Conservation (phyloP, 306 rosid species). For the apple (Malus domestica) region ASM211411v1 NC_041790.1:28712501-28713000, state of each 20-base stretch:
- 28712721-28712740: conserved; percentile 9
- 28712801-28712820: conserved; percentile 85
- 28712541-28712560: conserved; percentile 87
- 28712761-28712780: conserved; percentile 60
- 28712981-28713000: background rate
- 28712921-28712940: conserved; percentile 54
- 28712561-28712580: conserved; percentile 76
- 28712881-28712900: conserved; percentile 90
- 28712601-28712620: conserved; percentile 63
- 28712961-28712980: background rate
- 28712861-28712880: conserved; percentile 36
- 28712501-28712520: background rate
- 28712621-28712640: conserved; percentile 46
- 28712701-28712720: background rate
- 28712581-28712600: conserved; percentile 64
- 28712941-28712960: background rate
- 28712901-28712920: conserved; percentile 75
- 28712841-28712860: conserved; percentile 39
- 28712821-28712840: conserved; percentile 79
- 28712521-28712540: conserved; percentile 54
- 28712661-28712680: conserved; percentile 53
- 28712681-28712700: background rate
- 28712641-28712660: conserved; percentile 70
- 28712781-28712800: conserved; percentile 82
- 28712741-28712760: conserved; percentile 52